Base-by-base conservation (phyloP, 140 eudicot genomes). In the Senecio squalidus region DNA sequence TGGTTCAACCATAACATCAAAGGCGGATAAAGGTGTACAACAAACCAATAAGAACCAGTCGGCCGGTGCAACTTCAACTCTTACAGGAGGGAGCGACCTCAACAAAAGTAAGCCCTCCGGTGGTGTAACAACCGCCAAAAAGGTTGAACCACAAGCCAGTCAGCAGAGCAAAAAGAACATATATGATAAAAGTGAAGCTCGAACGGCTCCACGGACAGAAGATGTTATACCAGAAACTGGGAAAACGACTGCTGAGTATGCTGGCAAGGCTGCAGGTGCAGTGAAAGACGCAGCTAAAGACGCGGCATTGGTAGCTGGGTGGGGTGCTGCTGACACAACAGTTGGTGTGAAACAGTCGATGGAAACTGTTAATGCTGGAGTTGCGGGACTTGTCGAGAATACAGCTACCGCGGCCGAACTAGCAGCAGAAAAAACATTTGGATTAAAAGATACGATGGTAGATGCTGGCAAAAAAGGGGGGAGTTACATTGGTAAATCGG, bases 401-500 rank as follows among this genome's bases (percentile, higher is more conserved):
- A n/a, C n/a, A n/a, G n/a, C n/a, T n/a, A n/a, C n/a, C n/a, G n/a
- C n/a, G n/a, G n/a, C n/a, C n/a, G 67, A 18, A n/a, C 6, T 24
- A 2, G 54, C 25, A n/a, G 14, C 9, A 44, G 59, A 28, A 28
- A 28, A 28, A 28, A 29, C 60, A 17, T 1, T 10, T 16, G 60
- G 60, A 1, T 10, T 75, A 14, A 62, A 60, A 0, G 62, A 60
- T 21, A 55, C 60, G 8, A 11, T 24, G n/a, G 25, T 43, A 13
- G 25, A 40, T 9, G 22, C 18, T 0, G 45, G 57, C 2, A 62
- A 45, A 49, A 45, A 14, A 29, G 57, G 68, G 5, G 68, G 46
- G 3, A 20, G n/a, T 34, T 58, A 67, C 13, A 56, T 65, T 0
- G 73, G 73, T 0, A 72, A 76, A 22, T 74, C 75, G 44, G 86